Evolutionary conservation across 202 grass and related monocot genomes (phyloP), one percentile per base, ranked within the genome.

Genomic region (Eragrostis tef): DNA sequence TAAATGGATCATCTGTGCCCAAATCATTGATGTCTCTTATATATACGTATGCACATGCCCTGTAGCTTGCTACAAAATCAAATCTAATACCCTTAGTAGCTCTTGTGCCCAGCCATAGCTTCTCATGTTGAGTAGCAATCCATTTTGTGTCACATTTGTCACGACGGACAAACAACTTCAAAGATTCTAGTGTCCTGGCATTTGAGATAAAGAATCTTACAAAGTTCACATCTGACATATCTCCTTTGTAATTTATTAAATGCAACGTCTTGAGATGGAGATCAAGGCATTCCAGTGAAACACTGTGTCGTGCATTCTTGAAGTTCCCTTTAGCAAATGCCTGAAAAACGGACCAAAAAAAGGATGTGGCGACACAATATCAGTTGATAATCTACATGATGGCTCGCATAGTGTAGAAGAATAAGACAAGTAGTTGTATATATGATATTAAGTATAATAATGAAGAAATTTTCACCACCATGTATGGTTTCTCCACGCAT

Each of bases 401-500:
- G 34, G 34, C 34, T 39, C 4, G 34, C 34, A 39, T 39, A 39
- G 34, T 39, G 5, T 17, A 45, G 6, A 49, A 6, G n/a, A 19
- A 51, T 2, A 39, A 39, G 12, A 14, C 1, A 14, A 11, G 34
- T 39, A 39, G 34, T 39, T 15, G 47, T n/a, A n/a, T n/a, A n/a
- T n/a, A n/a, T 48, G 46, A 11, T 9, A 48, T 13, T 6, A 48
- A 13, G 46, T 34, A 34, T 34, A 4, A 2, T 34, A 48, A 13
- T 10, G 15, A 78, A 29, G 4, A 64, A 27, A 43, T 0, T 67
- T 9, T 63, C 12, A 72, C 67, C 67, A 17, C 46, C n/a, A 83
- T 66, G 11, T 74, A 54, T 13, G 74, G 70, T 58, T 45, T 83
- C 80, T 65, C 70, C 47, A 83, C 49, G 6, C 14, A 83, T 5